These are phyloP conservation scores for Amyloporia xantha DNA, from an alignment of 768 basidiomycete species.

Conservation along the genomic window DNA sequence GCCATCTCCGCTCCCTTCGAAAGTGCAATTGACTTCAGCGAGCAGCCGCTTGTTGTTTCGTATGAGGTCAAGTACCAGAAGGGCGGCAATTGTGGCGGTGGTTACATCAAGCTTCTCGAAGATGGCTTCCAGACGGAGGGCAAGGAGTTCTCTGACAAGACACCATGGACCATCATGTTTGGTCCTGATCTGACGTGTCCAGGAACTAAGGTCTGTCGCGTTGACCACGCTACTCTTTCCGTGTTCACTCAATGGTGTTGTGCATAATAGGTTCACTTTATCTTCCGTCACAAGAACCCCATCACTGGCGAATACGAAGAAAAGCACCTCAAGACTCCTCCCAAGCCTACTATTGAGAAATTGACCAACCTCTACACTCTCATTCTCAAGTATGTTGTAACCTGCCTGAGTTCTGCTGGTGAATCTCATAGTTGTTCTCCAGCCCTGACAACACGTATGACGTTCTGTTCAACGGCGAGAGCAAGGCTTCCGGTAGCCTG, in stretches of 20 bases:
- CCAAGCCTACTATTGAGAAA: slow-evolving; percentile 73
- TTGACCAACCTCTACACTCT: slow-evolving; percentile 92
- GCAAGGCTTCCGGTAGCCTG: slow-evolving; percentile 70
- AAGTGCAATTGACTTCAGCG: slow-evolving; percentile 69
- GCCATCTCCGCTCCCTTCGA: slow-evolving; percentile 94
- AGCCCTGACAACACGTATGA: slow-evolving; percentile 95
- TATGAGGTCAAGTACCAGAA: slow-evolving; percentile 99
- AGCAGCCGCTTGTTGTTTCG: slow-evolving; percentile 88
- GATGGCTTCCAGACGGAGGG: slow-evolving; percentile 91
- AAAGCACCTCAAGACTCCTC: slow-evolving; percentile 85
- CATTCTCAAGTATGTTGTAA: slow-evolving; percentile 67
- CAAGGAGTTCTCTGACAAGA: slow-evolving; percentile 90
- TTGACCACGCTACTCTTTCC: too few relatives aligned
- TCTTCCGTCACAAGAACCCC: slow-evolving; percentile 97
- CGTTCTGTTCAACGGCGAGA: slow-evolving; percentile 84
- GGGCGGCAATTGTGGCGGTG: slow-evolving; percentile 98
- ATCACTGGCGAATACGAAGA: slow-evolving; percentile 90
- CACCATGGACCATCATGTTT: slow-evolving; percentile 96
- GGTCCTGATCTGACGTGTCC: slow-evolving; percentile 94
- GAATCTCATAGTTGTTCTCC: not conserved
- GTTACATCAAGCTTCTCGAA: slow-evolving; percentile 93
- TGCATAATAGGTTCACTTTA: slow-evolving; percentile 79
- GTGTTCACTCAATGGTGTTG: not conserved
- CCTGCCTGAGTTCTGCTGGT: not conserved
- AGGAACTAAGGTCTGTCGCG: slow-evolving; percentile 68